These are phyloP conservation scores for Triticum monococcum DNA, from an alignment of 176 grass and related monocot species.

Conservation along the genomic window DNA sequence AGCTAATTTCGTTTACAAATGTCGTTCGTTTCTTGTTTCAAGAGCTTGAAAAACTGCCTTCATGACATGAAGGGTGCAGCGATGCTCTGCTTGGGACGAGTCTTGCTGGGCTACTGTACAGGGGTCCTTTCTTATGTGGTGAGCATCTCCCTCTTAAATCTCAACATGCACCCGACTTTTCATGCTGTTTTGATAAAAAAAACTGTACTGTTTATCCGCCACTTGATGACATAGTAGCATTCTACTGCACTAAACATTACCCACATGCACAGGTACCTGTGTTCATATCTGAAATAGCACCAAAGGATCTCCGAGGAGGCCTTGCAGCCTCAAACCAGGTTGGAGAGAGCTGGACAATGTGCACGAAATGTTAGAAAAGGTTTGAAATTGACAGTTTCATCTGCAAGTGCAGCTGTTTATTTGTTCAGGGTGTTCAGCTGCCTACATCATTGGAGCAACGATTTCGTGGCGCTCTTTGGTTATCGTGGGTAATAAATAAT, in stretches of 20 bases:
- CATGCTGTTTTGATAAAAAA: neutral
- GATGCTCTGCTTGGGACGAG: conserved; percentile 54
- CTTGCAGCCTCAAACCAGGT: conserved; percentile 66
- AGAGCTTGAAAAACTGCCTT: neutral
- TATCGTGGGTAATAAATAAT: conserved; percentile 48
- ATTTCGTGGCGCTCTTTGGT: conserved; percentile 69
- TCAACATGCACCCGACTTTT: neutral
- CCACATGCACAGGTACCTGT: conserved; percentile 47
- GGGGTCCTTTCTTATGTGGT: conserved; percentile 86
- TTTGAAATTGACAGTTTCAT: neutral
- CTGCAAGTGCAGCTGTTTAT: conserved; percentile 55
- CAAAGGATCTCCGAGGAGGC: conserved; percentile 62
- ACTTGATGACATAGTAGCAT: neutral
- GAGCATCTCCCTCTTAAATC: conserved; percentile 28
- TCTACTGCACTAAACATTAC: conserved; percentile 1
- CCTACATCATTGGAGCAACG: conserved; percentile 68
- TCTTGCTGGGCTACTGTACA: conserved; percentile 59
- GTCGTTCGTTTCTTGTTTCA: neutral
- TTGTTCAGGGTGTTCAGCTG: conserved; percentile 57
- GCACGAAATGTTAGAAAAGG: neutral
- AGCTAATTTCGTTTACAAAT: neutral
- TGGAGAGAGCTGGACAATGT: neutral
- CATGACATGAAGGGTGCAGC: conserved; percentile 29
- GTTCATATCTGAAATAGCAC: conserved; percentile 83
- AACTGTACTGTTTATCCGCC: neutral